Base-by-base conservation (phyloP, 805 yeast genomes). In the Suhomyces tanzawaensis region DNA sequence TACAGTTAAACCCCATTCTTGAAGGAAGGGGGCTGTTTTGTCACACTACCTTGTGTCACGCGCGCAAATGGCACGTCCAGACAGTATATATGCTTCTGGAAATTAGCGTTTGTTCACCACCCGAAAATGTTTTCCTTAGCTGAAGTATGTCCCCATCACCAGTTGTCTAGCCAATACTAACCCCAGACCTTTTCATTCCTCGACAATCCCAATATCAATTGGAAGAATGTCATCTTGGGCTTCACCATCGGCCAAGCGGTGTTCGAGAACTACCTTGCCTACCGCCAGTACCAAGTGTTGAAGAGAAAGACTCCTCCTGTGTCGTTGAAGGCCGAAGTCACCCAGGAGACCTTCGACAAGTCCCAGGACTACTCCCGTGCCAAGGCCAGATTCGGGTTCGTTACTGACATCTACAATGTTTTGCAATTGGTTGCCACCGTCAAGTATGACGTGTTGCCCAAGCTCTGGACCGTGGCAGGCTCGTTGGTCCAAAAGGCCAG, bases 291-390 rank as follows among this genome's bases (percentile, higher is more conserved):
- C 57, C 72, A 70, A 48, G 82, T 81, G 7, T 71, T 85, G 47
- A 63, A 73, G 36, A 64, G 71, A 41, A 69, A 51, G 5, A 39
- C 72, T 26, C 78, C 87, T 16, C 96, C 96, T n/a, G 65, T 64
- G 9, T 74, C 81, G n/a, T 66, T 89, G 43, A 74, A 77, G 45
- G 77, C 74, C 26, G 82, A 82, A 43, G 78, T 90, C 37, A 80
- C 83, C 36, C 71, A 76, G 28, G 85, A 83, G 37, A 85, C 91
- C 5, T 85, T 85, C 49, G 69, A 71, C 40, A 84, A 87, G 57
- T 77, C 95, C 1, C 88, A 85, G 53, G 76, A 72, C 19, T 93
- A 91, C 58, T 79, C 91, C 2, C 66, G 82, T 19, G 85, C 96
- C 12, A 90, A 90, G 60, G 76, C 88, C 37, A 69, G 69, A 48